Percentiles rank a stretch among this genome's conserved stretches.
phyloP scores from a whole-genome alignment of 2,329 filamentous ascomycete species.

The Coniella vitis region DNA sequence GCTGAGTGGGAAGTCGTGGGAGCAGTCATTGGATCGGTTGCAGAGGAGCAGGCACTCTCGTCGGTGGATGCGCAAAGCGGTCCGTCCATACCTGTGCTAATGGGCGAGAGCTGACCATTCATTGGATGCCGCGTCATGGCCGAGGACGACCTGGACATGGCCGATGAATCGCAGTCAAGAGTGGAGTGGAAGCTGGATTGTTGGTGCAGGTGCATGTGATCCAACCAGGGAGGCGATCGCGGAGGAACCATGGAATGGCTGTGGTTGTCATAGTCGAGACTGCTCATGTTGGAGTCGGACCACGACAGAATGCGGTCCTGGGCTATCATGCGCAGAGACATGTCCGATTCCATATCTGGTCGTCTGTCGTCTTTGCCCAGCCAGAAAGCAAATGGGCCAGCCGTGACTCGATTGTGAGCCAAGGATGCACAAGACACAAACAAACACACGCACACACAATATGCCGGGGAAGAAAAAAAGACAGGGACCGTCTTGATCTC shows the following conservation, averaged over 20 bases:
- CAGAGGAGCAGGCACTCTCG: constrained; percentile 21
- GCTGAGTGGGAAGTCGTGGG: constrained; percentile 39
- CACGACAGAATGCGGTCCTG: constrained; percentile 38
- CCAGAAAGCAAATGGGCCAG: constrained; percentile 5
- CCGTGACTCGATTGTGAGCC: not conserved
- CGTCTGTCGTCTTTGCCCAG: constrained; percentile 4
- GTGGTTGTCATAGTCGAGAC: constrained; percentile 38
- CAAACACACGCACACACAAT: no score
- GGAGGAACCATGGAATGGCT: constrained; percentile 28
- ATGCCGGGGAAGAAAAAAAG: no score
- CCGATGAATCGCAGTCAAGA: constrained; percentile 17
- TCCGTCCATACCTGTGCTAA: constrained; percentile 44
- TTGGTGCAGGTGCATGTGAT: constrained; percentile 20
- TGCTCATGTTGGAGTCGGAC: constrained; percentile 34
- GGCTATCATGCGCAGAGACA: constrained; percentile 32
- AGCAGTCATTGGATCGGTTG: constrained; percentile 32
- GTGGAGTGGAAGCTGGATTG: constrained; percentile 2
- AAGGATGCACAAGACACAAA: no score
- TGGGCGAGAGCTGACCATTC: constrained; percentile 45
- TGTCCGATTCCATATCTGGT: constrained; percentile 39
- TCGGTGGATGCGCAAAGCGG: constrained; percentile 17
- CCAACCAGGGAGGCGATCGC: constrained; percentile 31
- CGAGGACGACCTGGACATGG: constrained; percentile 20
- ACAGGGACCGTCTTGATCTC: not conserved
- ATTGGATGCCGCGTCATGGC: constrained; percentile 24